Base-by-base conservation (phyloP, 768 basidiomycete genomes). In the Amanita muscaria region DNA sequence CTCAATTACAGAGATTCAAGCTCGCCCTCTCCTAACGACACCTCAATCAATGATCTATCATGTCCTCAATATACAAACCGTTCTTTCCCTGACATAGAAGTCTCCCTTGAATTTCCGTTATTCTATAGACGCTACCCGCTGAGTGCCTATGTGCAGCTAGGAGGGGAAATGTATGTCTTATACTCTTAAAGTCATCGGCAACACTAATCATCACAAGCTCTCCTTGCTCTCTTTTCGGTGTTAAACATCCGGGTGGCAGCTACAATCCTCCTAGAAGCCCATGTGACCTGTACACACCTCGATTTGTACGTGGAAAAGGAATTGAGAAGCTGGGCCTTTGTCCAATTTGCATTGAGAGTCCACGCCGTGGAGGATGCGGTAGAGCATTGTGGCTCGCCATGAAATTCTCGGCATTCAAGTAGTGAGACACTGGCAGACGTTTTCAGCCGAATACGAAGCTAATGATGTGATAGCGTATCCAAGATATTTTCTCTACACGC, bases 331-430 rank as follows among this genome's bases (percentile, higher is more conserved):
- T 80, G 0, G 88, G 86, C 2, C 57, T 88, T 27, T 90, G 88
- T 52, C 88, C 88, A 0, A 73, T 89, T 39, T 90, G 88, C 53
- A 58, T 76, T 32, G 86, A 88, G 59, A 59, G 67, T 29, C 57
- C 55, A 3, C 64, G 62, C 16, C 73, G 86, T 7, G 83, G 83
- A 1, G 87, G 86, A 0, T 73, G 73, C 44, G 74, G 74, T 2
- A 76, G 74, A 53, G 68, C 70, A 30, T 49, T 81, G 21, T 89
- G 88, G 87, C 60, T 87, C 25, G 74, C 78, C 2, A 87, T 79
- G 76, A 88, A 88, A 52, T 80, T 83, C 55, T 83, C 80, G 11
- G 86, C 86, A 15, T 88, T 79, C 67, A 88, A 88, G 85, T 87
- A 66, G 83, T 80, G 47, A 12, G 74, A 25, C 32, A 19, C 3